These are phyloP conservation scores for Globisporangium alternatum DNA, from an alignment of 352 stramenopile genomes.

Conservation along the genomic window DNA sequence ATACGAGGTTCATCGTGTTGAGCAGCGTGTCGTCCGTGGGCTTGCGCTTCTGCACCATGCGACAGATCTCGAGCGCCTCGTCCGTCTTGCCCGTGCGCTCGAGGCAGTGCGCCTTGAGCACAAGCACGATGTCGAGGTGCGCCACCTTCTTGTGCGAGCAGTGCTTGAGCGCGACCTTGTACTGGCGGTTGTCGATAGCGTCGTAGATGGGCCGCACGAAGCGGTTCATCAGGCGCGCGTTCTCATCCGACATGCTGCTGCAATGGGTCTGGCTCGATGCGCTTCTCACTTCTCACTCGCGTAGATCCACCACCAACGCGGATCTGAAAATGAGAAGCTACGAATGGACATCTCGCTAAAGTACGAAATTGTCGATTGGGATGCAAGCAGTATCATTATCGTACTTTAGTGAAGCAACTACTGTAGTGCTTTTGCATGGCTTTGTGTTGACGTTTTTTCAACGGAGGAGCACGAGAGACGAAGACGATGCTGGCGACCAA, in stretches of 20 bases:
- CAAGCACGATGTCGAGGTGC: conserved; percentile 73
- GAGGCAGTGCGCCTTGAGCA: conserved; percentile 84
- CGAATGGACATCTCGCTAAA: background rate
- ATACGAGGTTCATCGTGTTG: conserved; percentile 84
- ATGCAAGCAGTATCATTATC: background rate
- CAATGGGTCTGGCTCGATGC: background rate
- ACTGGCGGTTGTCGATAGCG: conserved; percentile 76
- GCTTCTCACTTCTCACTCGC: background rate
- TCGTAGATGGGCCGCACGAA: conserved; percentile 86
- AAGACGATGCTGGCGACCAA: conserved; percentile 28
- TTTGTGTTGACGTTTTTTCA: conserved; percentile 1
- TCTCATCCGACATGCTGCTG: conserved; percentile 50
- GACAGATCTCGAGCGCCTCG: conserved; percentile 74
- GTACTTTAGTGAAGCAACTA: background rate
- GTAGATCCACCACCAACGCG: conserved; percentile 9
- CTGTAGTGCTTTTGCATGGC: background rate
- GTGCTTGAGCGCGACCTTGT: conserved; percentile 81
- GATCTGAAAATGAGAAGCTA: background rate
- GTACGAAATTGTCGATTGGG: background rate
- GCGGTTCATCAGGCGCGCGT: conserved; percentile 55
- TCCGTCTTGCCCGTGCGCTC: conserved; percentile 67
- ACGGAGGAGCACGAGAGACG: conserved; percentile 6
- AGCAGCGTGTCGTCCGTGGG: conserved; percentile 82
- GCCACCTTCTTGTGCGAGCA: conserved; percentile 79
- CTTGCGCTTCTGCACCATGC: conserved; percentile 51